Evolutionary conservation across 2,329 filamentous ascomycete species (phyloP), one percentile per base, ranked within the genome.

Genomic region (Elsinoe batatas): DNA sequence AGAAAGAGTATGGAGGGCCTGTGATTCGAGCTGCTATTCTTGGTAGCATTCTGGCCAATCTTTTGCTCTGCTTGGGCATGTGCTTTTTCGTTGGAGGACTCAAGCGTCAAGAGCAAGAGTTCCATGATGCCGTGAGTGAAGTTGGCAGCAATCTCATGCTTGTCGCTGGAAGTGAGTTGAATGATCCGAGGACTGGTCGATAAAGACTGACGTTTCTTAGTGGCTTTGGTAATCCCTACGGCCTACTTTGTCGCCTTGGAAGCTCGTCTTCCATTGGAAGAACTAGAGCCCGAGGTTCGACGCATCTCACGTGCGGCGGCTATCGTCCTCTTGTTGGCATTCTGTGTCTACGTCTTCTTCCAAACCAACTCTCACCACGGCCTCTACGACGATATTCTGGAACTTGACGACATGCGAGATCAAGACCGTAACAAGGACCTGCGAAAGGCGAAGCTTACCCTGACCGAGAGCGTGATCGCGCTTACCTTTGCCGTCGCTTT

Each of bases 11-110:
- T 3, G 51, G 51, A 13, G 59, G 67, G 6, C 57, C 59, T n/a
- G 84, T 93, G 62, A 88, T 93, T 62, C 82, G 88, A 65, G 87
- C 87, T 50, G 88, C 88, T 15, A 90, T 94, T 58, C 72, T 94
- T 1, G 88, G 89, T 15, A 91, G 86, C 0, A 85, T 94, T 40
- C 70, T 94, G 32, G 88, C 88, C 11, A 94, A 89, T 30, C 78
- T 93, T 72, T 72, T 94, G 44, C 75, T 94, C 4, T 94, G 88
- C 63, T 71, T 93, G n/a, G 88, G 88, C 0, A 65, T 85, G 53
- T 93, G 87, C 68, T 94, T 94, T 74, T 83, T 91, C 62, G 78
- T 84, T 20, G 87, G 87, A 33, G 88, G 88, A 12, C 64, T 91
- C 44, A 75, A 77, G 56, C 80, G 83, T 32, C 76, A 85, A 10